Evolutionary conservation across 73 alveolate species (phyloP).

Genomic region (Loxodes magnus): DNA sequence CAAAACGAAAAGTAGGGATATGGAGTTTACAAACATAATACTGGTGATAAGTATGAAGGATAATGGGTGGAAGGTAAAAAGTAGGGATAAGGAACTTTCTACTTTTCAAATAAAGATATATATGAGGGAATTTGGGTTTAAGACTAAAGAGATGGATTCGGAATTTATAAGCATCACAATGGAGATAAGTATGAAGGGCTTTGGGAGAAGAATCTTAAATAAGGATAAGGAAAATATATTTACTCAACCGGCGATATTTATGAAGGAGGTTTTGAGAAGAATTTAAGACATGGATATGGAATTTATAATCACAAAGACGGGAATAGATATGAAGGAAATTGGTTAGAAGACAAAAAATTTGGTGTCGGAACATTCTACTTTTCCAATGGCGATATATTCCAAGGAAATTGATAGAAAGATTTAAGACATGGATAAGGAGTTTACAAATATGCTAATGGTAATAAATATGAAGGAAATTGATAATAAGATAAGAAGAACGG

Average conservation of each 20-base stretch:
- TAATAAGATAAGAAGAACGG: conserved; percentile 9
- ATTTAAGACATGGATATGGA: conserved; percentile 86
- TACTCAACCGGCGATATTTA: too few species aligned
- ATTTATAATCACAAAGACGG: conserved; percentile 68
- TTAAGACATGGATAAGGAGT: conserved; percentile 82
- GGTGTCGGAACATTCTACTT: conserved; percentile 71
- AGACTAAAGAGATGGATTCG: too few species aligned
- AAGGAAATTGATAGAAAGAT: conserved; percentile 82
- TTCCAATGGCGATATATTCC: conserved; percentile 80
- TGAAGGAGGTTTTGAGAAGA: conserved; percentile 84
- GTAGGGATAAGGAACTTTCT: too few species aligned
- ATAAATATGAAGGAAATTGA: conserved; percentile 76
- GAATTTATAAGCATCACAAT: too few species aligned
- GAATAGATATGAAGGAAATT: conserved; percentile 74
- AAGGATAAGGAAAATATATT: too few species aligned
- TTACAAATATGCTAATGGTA: conserved; percentile 64
- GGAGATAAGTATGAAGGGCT: too few species aligned
- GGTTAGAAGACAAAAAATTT: conserved; percentile 57
- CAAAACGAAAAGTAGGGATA: conserved; percentile 76
- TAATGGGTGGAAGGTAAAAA: too few species aligned
- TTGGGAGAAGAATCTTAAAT: too few species aligned
- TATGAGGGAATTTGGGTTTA: too few species aligned
- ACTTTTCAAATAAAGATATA: too few species aligned
- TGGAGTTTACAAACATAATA: conserved; percentile 70
- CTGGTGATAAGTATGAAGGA: conserved; percentile 81